A percentile compares a stretch with the other conserved stretches of the same genome.
phyloP scores from a whole-genome alignment of 2,329 filamentous ascomycete species.

The Fusarium sarcochroum region DNA sequence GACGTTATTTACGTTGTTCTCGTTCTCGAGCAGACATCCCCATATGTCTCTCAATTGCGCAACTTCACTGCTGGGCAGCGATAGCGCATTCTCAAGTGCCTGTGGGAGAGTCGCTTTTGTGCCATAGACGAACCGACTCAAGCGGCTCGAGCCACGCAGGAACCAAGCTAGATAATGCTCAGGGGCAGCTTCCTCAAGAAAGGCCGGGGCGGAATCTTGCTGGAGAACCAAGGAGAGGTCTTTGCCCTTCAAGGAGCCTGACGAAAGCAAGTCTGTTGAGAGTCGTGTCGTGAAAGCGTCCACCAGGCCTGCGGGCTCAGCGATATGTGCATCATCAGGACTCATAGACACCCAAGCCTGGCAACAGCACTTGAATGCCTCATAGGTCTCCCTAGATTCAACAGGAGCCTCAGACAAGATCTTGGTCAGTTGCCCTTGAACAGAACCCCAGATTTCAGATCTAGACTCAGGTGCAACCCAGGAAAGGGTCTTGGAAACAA shows the following conservation, averaged over 20 bases:
- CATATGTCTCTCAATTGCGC: slow-evolving; percentile 47
- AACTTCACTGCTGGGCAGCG: slow-evolving; percentile 29
- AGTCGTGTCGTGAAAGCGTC: slow-evolving; percentile 54
- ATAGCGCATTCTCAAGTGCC: slow-evolving; percentile 46
- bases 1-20: slow-evolving; percentile 55
- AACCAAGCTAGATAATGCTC: slow-evolving; percentile 56
- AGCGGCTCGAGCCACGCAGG: slow-evolving; percentile 51
- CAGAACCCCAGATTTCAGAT: slow-evolving; percentile 51
- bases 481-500: slow-evolving; percentile 54
- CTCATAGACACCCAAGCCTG: slow-evolving; percentile 57
- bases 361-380: slow-evolving; percentile 59
- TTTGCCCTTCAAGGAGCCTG: slow-evolving; percentile 42
- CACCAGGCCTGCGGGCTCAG: slow-evolving; percentile 52
- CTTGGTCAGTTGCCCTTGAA: slow-evolving; percentile 53
- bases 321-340: slow-evolving; percentile 52
- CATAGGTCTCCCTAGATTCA: slow-evolving; percentile 54
- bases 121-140: slow-evolving; percentile 49
- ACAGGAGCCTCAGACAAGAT: slow-evolving; percentile 53
- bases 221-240: slow-evolving; percentile 36
- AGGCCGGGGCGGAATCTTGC: slow-evolving; percentile 36
- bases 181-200: slow-evolving; percentile 46
- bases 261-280: slow-evolving; percentile 48
- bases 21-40: slow-evolving; percentile 54
- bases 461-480: slow-evolving; percentile 54
- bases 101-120: slow-evolving; percentile 46